Percentiles rank a stretch among this genome's conserved stretches.
Conservation (phyloP, 2,329 filamentous ascomycete genomes). For the Colletotrichum sansevieriae region DNA sequence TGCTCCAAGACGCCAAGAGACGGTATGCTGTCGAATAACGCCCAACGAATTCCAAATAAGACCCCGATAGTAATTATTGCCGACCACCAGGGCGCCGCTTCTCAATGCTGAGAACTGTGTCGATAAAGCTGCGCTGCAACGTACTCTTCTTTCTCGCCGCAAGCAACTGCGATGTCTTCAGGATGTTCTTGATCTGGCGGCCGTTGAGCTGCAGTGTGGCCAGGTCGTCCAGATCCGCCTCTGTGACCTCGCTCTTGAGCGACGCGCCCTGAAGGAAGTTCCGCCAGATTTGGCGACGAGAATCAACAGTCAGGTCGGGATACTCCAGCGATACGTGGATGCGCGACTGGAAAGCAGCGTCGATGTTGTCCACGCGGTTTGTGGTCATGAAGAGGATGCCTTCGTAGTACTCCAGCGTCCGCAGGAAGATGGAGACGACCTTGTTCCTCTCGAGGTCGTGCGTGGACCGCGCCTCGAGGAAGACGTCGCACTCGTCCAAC, state of each 20-base stretch:
- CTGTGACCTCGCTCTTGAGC: conserved; percentile 46
- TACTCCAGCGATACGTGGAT: conserved; percentile 64
- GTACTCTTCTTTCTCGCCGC: conserved; percentile 59
- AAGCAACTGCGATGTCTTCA: conserved; percentile 56
- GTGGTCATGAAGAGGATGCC: conserved; percentile 64
- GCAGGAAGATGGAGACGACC: conserved; percentile 55
- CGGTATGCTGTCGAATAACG: no score
- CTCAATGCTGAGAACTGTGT: conserved; percentile 38
- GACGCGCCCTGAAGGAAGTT: conserved; percentile 54
- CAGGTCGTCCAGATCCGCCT: conserved; percentile 51
- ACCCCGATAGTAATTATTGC: not conserved
- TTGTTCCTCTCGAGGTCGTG: conserved; percentile 52
- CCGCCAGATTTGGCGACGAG: conserved; percentile 55
- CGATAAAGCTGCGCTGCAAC: conserved; percentile 38
- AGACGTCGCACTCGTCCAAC: conserved; percentile 58
- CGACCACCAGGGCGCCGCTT: conserved; percentile 25
- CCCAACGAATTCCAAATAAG: not conserved
- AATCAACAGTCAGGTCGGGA: conserved; percentile 53
- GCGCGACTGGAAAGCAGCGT: conserved; percentile 61
- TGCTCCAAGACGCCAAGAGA: no score
- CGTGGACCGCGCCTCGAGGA: conserved; percentile 54
- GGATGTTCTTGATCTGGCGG: conserved; percentile 63
- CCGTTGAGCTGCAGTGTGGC: conserved; percentile 58
- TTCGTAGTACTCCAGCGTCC: conserved; percentile 62
- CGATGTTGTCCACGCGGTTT: conserved; percentile 60